Evolutionary conservation across 257 asterid genomes (phyloP).

Genomic region (Solanum etuberosum): DNA sequence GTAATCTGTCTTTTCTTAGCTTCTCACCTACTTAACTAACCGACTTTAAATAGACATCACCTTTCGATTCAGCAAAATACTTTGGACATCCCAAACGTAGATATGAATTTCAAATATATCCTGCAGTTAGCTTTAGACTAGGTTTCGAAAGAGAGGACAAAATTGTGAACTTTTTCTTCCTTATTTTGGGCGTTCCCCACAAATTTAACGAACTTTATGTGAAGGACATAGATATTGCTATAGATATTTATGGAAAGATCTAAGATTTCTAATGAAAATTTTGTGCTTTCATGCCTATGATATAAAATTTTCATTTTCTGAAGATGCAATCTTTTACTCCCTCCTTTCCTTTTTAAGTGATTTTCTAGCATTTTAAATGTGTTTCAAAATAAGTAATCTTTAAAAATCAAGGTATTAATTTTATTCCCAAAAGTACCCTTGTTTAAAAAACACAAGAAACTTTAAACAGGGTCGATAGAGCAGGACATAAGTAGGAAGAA

Average conservation of each 20-base stretch:
- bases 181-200: not conserved
- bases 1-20: not conserved
- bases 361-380: not conserved
- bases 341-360: not conserved
- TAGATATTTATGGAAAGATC: not conserved
- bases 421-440: not conserved
- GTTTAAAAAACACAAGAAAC: not conserved
- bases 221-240: not conserved
- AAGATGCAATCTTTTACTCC: not conserved
- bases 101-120: not conserved
- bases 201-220: not conserved
- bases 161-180: not conserved
- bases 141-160: not conserved
- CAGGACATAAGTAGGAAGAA: not conserved
- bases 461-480: not conserved
- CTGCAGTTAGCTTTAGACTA: not conserved
- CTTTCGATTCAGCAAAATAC: not conserved
- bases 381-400: not conserved
- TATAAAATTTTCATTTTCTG: not conserved
- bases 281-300: not conserved
- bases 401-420: not conserved
- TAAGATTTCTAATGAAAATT: not conserved
- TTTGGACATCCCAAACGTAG: not conserved
- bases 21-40: not conserved
- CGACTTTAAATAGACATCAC: not conserved